A percentile compares a stretch with the other conserved stretches of the same genome.
These are phyloP conservation scores for Leishmania gerbilli DNA, from an alignment of 208 protist species.

Conservation along the genomic window DNA sequence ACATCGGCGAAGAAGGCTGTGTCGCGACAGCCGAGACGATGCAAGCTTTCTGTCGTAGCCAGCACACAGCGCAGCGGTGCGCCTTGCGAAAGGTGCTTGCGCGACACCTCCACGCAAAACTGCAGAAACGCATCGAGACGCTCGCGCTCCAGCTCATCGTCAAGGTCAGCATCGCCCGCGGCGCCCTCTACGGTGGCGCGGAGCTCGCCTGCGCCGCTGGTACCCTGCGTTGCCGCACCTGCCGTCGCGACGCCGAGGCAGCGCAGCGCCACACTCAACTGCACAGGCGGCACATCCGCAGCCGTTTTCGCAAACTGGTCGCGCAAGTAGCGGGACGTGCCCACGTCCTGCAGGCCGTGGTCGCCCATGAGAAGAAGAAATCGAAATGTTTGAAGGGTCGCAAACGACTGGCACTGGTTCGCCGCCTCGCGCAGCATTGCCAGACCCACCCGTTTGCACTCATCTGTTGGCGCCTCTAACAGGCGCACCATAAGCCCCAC, in stretches of 20 bases:
- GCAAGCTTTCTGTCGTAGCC: slow-evolving; percentile 42
- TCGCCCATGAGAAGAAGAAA: slow-evolving; percentile 78
- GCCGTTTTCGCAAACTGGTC: slow-evolving; percentile 76
- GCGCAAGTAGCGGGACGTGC: slow-evolving; percentile 57
- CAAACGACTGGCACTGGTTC: slow-evolving; percentile 53
- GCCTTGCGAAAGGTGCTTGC: slow-evolving; percentile 43
- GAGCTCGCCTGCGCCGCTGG: not conserved
- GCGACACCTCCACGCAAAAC: slow-evolving; percentile 62
- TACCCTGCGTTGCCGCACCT: not conserved
- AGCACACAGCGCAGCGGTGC: slow-evolving; percentile 53
- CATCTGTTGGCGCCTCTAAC: slow-evolving; percentile 39
- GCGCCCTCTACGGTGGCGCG: not conserved
- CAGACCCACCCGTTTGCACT: slow-evolving; percentile 42
- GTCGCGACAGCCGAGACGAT: slow-evolving; percentile 55
- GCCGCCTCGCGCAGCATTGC: slow-evolving; percentile 61
- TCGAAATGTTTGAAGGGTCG: slow-evolving; percentile 75
- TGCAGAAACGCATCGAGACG: slow-evolving; percentile 42
- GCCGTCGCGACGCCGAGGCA: slow-evolving; percentile 35
- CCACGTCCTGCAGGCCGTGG: slow-evolving; percentile 38
- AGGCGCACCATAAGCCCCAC: slow-evolving; percentile 36
- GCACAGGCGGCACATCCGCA: slow-evolving; percentile 70
- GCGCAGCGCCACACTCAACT: slow-evolving; percentile 74
- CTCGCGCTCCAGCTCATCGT: slow-evolving; percentile 36
- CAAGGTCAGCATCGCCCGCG: slow-evolving; percentile 3
- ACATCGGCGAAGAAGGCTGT: slow-evolving; percentile 47